Conservation (phyloP, 1,284 basidiomycete species). For the Cutaneotrichosporon mucoides region DNA sequence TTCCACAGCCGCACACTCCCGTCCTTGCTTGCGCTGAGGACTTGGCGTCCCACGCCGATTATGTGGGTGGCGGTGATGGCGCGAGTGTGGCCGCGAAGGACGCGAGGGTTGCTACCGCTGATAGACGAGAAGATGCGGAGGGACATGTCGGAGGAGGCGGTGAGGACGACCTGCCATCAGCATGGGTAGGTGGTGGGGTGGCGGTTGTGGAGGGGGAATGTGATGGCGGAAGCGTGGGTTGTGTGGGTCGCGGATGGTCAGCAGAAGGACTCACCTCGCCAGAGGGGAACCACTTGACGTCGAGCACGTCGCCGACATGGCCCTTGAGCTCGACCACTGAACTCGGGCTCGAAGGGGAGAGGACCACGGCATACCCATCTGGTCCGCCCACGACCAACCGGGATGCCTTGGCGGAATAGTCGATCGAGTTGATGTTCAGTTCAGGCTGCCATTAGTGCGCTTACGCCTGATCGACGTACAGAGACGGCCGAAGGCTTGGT, state of each 20-base stretch:
- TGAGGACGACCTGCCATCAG: constrained; percentile 47
- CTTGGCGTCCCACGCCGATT: constrained; percentile 60
- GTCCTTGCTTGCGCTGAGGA: constrained; percentile 61
- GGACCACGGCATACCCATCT: constrained; percentile 46
- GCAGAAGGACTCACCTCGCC: constrained; percentile 28
- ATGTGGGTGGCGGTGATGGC: constrained; percentile 57
- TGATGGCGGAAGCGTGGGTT: too few relatives aligned
- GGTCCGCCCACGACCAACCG: constrained; percentile 46
- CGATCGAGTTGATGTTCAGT: constrained; percentile 42
- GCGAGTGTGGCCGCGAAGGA: constrained; percentile 65
- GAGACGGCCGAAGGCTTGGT: constrained; percentile 27
- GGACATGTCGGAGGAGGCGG: constrained; percentile 47
- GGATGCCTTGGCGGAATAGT: constrained; percentile 32
- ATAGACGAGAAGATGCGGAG: constrained; percentile 46
- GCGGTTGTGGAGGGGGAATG: too few relatives aligned
- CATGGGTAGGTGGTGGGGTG: too few relatives aligned
- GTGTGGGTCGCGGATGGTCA: too few relatives aligned
- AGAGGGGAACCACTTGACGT: constrained; percentile 44
- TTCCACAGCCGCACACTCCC: constrained; percentile 72
- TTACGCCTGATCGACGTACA: constrained; percentile 17
- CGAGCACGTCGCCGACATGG: constrained; percentile 50
- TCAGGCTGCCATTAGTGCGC: constrained; percentile 15
- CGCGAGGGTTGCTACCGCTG: constrained; percentile 53
- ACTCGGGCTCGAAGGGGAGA: constrained; percentile 18
- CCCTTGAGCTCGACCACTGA: constrained; percentile 35